Base-by-base conservation (phyloP, 352 stramenopile genomes). In the Globisporangium middletonii region DNA sequence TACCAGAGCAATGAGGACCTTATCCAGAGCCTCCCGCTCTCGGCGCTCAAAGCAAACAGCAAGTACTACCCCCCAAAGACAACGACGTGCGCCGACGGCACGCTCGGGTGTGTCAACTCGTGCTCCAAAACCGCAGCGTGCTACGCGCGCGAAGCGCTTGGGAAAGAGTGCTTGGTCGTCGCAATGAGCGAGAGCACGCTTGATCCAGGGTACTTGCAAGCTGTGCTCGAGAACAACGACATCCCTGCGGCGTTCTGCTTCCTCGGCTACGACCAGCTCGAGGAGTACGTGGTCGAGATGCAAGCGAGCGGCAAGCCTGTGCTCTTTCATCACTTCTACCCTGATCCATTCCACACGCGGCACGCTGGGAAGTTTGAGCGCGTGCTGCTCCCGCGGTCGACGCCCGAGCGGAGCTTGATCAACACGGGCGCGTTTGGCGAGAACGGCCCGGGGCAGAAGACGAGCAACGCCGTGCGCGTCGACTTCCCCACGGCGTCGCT, bases 291-390 rank as follows among this genome's bases (percentile, higher is more conserved):
- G 4, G 53, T 57, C 1, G 70, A 82, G 46, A 59, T 59, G 4
- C 42, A 80, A 16, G 47, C 50, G 13, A 72, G 51, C 4, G 57
- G 71, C 6, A 59, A 45, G 13, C 59, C 71, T 2, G 62, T 86
- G 13, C 55, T 66, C 7, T 86, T 83, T 50, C 82, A 82, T 47
- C 64, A 79, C 50, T 83, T 72, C 45, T 71, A 86, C 43, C 73
- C 76, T 3, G 69, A 83, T 37, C 50, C 68, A 8, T 72, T 86
- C 30, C 70, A 79, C 42, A 57, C 69, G 13, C 48, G 57, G 15
- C 50, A 77, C 23, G 6, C 16, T 6, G 65, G 58, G 5, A 18
- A 64, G 15, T 63, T 83, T 13, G 62, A 77, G 47, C 67, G 73
- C 15, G 59, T 86, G 12, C 59, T 65, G 3, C 59, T 84, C 4